Conservation (phyloP, 1,139 yeast genomes). For the Suhomyces choctaworum region DNA sequence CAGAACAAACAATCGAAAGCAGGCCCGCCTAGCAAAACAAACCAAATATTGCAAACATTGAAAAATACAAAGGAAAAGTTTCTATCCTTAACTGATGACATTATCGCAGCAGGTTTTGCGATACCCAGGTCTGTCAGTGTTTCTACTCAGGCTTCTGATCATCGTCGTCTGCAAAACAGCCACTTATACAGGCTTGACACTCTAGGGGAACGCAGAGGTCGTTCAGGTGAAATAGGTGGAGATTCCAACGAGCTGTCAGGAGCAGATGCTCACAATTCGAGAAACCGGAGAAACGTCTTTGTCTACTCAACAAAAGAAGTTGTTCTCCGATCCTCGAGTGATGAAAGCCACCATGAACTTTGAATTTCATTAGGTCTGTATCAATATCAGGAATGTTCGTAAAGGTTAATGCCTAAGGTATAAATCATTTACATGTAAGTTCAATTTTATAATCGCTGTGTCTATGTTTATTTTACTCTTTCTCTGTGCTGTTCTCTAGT, state of each 20-base stretch:
- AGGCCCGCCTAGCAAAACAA: constrained; percentile 4
- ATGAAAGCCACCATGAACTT: constrained; percentile 13
- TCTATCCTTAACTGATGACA: constrained; percentile 50
- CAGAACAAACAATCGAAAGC: neutral
- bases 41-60: constrained; percentile 15
- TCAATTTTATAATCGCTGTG: no score
- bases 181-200: constrained; percentile 16
- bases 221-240: neutral
- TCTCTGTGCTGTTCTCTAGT: constrained; percentile 13
- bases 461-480: no score
- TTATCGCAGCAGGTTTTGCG: constrained; percentile 63
- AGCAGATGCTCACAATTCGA: constrained; percentile 1
- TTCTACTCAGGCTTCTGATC: constrained; percentile 24
- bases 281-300: constrained; percentile 46
- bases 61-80: constrained; percentile 39
- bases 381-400: no score
- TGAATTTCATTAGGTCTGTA: no score
- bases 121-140: constrained; percentile 55
- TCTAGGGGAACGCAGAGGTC: neutral
- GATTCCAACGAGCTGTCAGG: neutral
- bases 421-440: no score
- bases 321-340: constrained; percentile 28
- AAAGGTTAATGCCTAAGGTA: no score
- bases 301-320: constrained; percentile 60
- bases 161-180: constrained; percentile 13